A percentile compares a stretch with the other conserved stretches of the same genome.
Conservation (phyloP, 108 stramenopile species). For the Aurantiochytrium sp. region DNA sequence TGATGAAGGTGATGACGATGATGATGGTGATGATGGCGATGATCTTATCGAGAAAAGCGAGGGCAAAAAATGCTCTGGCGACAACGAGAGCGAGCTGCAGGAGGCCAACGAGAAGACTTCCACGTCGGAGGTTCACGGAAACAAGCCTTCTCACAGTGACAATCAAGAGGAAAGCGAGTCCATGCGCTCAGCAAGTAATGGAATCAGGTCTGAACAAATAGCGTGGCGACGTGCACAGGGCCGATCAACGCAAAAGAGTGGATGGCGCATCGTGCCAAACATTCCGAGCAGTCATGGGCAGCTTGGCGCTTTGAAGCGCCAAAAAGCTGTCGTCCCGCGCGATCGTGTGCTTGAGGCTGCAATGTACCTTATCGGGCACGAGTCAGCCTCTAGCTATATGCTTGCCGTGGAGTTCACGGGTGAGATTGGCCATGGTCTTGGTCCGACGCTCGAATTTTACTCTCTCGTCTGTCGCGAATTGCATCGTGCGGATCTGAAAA, state of each 20-base stretch:
- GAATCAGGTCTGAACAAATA: not conserved
- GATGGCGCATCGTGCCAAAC: not conserved
- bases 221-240: not conserved
- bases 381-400: not conserved
- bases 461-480: not conserved
- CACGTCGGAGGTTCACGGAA: too few relatives aligned
- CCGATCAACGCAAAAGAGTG: not conserved
- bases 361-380: not conserved
- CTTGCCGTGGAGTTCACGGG: not conserved
- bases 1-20: not conserved
- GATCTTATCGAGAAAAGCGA: not conserved
- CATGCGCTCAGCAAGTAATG: too few relatives aligned
- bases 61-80: not conserved
- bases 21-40: not conserved
- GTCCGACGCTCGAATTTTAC: not conserved
- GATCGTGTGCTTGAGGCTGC: not conserved
- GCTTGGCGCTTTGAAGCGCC: not conserved
- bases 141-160: too few relatives aligned
- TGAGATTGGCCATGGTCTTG: not conserved
- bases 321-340: not conserved
- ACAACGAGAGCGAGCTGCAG: not conserved
- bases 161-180: too few relatives aligned
- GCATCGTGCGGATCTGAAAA: not conserved
- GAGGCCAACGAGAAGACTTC: not conserved
- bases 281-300: not conserved